Evolutionary conservation across 805 yeast genomes (phyloP), one percentile per base, ranked within the genome.

Genomic region (Groenewaldozyma tartarivorans): DNA sequence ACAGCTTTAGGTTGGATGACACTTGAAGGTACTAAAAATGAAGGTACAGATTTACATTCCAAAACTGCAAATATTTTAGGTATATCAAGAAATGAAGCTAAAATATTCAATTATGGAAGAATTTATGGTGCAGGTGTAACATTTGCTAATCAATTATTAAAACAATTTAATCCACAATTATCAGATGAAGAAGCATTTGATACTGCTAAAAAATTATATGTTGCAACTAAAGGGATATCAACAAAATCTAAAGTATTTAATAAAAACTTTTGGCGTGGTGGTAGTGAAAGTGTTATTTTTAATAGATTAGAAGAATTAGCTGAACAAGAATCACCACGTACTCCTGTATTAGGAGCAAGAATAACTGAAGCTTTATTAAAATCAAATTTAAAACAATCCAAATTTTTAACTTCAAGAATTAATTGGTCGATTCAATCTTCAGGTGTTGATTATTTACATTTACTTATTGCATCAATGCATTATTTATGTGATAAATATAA

Each of bases 1-100:
- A 86, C 97, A 0, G 95, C 97, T 0, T 72, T 94, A 41, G 96
- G 97, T 0, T 94, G 98, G 98, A 94, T 92, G 99, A 88, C 96
- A 1, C 68, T 92, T 42, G 99, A 92, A 65, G 99, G 99, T 16
- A 78, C 90, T 3, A 92, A 92, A 62, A 69, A 66, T 42, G 90
- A 82, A 41, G 94, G 92, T 3, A 94, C 99, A 0, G 99, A 92
- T 63, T 63, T 94, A 45, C 99, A 92, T 57, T 86, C 96, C 0
- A 87, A 83, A 49, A 92, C 97, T 0, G 96, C 98, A 0, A 70
- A 71, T 7, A 87, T 94, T 49, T 62, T 92, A 56, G 95, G 95
- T 0, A 88, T 94, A 39, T 75, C 83, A 20, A 71, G 99, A 59
- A 78, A 81, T 52, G 94, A 92, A 48, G 98, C 98, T 4, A 92